phyloP scores from a whole-genome alignment of 768 basidiomycete genomes.

The Filobasidium floriforme region DNA sequence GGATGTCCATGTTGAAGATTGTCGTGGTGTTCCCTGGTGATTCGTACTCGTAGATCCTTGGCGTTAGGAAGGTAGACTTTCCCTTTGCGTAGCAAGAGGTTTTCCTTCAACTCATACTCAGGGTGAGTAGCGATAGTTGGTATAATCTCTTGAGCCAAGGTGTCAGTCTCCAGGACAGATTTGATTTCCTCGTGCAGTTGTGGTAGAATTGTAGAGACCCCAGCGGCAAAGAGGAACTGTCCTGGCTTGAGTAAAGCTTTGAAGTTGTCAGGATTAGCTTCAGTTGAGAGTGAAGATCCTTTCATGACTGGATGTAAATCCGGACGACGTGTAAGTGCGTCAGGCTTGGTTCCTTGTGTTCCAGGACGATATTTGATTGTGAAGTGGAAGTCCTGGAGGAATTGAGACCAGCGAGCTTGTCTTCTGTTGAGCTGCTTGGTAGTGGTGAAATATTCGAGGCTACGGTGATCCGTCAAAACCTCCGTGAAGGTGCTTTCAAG shows the following conservation, averaged over 20 bases:
- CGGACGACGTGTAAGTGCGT: conserved; percentile 22
- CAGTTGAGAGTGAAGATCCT: neutral
- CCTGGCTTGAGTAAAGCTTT: neutral
- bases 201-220: neutral
- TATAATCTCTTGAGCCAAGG: neutral
- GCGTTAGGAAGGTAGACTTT: neutral
- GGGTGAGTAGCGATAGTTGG: neutral
- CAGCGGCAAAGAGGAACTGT: neutral
- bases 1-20: conserved; percentile 45
- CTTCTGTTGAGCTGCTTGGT: conserved; percentile 48
- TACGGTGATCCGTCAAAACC: too few relatives aligned
- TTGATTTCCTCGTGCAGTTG: neutral
- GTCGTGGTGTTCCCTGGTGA: neutral
- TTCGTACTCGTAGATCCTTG: neutral
- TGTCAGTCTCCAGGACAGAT: neutral
- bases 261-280: neutral
- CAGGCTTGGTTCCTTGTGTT: conserved; percentile 8
- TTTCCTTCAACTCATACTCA: conserved; percentile 23
- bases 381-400: conserved; percentile 19
- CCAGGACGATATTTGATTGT: conserved; percentile 26
- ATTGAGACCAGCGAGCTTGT: conserved; percentile 50
- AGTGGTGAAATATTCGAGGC: too few relatives aligned
- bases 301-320: neutral
- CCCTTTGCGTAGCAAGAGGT: conserved; percentile 25
- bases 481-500: too few relatives aligned